Base-by-base conservation (phyloP, 169 alveolate genomes). In the Condylostoma magnum region DNA sequence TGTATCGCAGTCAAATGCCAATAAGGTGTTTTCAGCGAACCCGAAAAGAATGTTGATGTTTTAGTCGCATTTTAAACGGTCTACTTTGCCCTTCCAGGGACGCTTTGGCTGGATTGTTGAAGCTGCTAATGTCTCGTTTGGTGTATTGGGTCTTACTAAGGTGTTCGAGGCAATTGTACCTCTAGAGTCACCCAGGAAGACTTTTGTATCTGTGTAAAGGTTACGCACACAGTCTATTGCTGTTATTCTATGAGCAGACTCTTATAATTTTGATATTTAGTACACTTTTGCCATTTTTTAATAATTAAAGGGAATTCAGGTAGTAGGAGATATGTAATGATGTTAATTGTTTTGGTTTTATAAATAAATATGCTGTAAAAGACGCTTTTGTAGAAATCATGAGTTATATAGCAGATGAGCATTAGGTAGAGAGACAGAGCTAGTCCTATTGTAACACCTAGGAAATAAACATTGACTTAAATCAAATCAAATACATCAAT, bases 241-340 rank as follows among this genome's bases (percentile, higher is more conserved):
- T 28, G 76, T 67, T n/a, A 28, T 18, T 6, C 65, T 38, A 30
- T 4, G 28, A n/a, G 46, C 65, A 6, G 18, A 22, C 27, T 46
- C 28, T 15, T 30, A 30, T 15, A 67, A 18, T 28, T 22, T 10
- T 10, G n/a, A 38, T n/a, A 47, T 28, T 28, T 27, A 18, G 50
- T 67, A 67, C 28, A 67, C 66, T 48, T 67, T 34, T 18, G 76
- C 76, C 76, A 67, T 67, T 67, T 51, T 12, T 22, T 10, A 50
- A 50, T 41, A 10, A 10, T 41, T 41, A 10, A 10, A 41, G 15
- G 15, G 10, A 10, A 41, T 10, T 10, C 15, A 41, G 48, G 48
- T 10, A 15, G 48, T 10, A 10, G 15, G 10, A 41, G 10, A 41
- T 10, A 41, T 41, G 15, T 41, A 10, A 41, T 41, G 48, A n/a